Conservation (phyloP, 108 stramenopile species). For the Parietichytrium sp. region DNA sequence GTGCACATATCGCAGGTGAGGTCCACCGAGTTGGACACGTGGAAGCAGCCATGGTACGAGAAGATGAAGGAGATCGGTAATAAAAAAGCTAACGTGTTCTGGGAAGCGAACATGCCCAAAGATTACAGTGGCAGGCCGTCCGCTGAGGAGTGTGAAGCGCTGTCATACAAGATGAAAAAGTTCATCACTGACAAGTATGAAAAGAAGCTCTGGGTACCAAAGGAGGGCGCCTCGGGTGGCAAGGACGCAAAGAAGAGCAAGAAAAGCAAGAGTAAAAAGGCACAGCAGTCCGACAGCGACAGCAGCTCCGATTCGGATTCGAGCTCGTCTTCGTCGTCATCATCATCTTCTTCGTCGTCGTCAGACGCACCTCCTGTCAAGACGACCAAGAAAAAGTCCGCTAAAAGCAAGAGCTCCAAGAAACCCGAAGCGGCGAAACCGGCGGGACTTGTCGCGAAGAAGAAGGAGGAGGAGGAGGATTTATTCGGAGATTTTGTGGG, state of each 20-base stretch:
- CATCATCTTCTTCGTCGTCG: too few species aligned
- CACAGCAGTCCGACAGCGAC: background rate
- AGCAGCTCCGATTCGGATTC: conserved; percentile 10
- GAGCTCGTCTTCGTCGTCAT: conserved; percentile 29
- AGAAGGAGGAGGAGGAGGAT: background rate
- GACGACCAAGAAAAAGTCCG: background rate
- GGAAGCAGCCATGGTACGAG: conserved; percentile 39
- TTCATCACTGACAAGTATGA: conserved; percentile 40
- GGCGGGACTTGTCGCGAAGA: background rate
- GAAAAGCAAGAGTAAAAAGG: conserved; percentile 1
- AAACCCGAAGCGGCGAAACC: background rate
- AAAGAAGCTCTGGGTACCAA: conserved; percentile 34
- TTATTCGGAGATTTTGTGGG: conserved; percentile 7
- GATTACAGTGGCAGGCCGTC: conserved; percentile 10
- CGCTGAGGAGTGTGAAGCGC: background rate
- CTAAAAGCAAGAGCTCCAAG: background rate
- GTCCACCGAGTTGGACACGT: conserved; percentile 57
- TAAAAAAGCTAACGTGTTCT: background rate
- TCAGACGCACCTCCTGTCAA: background rate
- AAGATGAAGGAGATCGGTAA: conserved; percentile 38
- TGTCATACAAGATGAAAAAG: conserved; percentile 34
- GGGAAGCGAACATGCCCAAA: conserved; percentile 33
- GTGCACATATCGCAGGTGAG: conserved; percentile 93
- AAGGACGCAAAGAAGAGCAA: background rate
- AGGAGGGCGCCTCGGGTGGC: background rate